Conservation (phyloP, 2,329 filamentous ascomycete species). For the Onygenales sp. region DNA sequence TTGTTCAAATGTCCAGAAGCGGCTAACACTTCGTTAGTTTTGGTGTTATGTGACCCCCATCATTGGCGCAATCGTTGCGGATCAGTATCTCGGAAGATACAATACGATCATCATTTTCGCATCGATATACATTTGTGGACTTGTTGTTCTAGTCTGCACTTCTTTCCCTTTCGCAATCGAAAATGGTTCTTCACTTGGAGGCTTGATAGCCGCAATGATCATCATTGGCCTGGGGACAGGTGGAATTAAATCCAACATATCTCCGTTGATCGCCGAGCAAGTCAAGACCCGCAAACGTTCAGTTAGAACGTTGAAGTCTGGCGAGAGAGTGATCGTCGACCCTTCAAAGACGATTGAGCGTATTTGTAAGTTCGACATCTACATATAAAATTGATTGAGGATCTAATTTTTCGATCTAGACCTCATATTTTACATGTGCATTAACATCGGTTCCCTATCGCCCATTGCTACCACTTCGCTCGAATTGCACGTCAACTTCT, state of each 20-base stretch:
- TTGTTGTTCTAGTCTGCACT: constrained; percentile 46
- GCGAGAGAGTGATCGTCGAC: constrained; percentile 54
- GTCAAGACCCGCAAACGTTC: constrained; percentile 48
- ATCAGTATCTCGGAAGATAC: constrained; percentile 52
- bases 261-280: constrained; percentile 55
- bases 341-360: constrained; percentile 56
- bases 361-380: constrained; percentile 36
- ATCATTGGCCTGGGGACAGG: constrained; percentile 58
- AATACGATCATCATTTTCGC: constrained; percentile 50
- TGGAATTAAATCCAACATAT: constrained; percentile 57
- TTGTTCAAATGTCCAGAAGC: background rate
- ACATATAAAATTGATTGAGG: background rate
- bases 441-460: constrained; percentile 63
- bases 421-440: constrained; percentile 65
- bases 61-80: constrained; percentile 48
- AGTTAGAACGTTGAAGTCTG: constrained; percentile 33
- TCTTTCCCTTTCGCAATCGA: constrained; percentile 44
- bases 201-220: constrained; percentile 48
- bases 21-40: constrained; percentile 22
- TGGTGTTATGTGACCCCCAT: constrained; percentile 50
- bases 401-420: constrained; percentile 20
- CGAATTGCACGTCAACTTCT: constrained; percentile 58
- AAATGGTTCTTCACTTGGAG: constrained; percentile 41
- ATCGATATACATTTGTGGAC: constrained; percentile 48
- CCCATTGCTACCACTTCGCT: constrained; percentile 58